phyloP scores from a whole-genome alignment of 805 yeast species.

The Ogataea populi-albae region DNA sequence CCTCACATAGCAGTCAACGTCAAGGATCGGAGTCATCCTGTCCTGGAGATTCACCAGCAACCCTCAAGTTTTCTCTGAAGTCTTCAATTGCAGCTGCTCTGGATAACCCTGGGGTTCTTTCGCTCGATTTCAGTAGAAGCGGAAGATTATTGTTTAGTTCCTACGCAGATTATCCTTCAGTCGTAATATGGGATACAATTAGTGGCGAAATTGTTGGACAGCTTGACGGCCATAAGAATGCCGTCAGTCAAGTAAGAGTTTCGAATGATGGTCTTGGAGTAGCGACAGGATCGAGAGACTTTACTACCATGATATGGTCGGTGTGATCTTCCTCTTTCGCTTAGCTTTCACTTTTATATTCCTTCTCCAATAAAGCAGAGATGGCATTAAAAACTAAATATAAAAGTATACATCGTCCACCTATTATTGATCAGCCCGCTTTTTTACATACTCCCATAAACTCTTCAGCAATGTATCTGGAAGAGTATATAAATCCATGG shows the following conservation, averaged over 20 bases:
- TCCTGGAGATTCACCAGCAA: conserved; percentile 22
- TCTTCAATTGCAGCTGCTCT: conserved; percentile 35
- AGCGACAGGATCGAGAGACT: conserved; percentile 80
- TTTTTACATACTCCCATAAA: conserved; percentile 91
- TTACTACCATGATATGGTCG: conserved; percentile 67
- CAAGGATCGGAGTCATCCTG: conserved; percentile 6
- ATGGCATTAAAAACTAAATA: too few species aligned
- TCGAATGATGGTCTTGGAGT: conserved; percentile 76
- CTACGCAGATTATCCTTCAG: conserved; percentile 65
- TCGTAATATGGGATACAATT: conserved; percentile 75
- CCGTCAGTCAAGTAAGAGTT: conserved; percentile 59
- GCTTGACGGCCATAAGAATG: conserved; percentile 61
- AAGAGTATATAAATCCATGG: conserved; percentile 89
- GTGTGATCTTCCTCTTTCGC: too few species aligned
- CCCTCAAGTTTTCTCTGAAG: conserved; percentile 18
- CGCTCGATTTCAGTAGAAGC: conserved; percentile 68
- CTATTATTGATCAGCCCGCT: conserved; percentile 42
- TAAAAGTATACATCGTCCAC: background rate
- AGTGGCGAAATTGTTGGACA: conserved; percentile 63
- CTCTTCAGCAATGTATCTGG: conserved; percentile 90
- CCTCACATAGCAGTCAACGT: conserved; percentile 13
- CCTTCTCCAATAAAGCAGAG: too few species aligned
- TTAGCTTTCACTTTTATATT: too few species aligned
- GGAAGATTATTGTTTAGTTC: conserved; percentile 75
- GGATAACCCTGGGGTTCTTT: conserved; percentile 66